Percentiles rank a stretch among this genome's conserved stretches.
These are phyloP conservation scores for Penicillium riverlandense DNA, from an alignment of 495 filamentous ascomycete genomes.

Conservation along the genomic window DNA sequence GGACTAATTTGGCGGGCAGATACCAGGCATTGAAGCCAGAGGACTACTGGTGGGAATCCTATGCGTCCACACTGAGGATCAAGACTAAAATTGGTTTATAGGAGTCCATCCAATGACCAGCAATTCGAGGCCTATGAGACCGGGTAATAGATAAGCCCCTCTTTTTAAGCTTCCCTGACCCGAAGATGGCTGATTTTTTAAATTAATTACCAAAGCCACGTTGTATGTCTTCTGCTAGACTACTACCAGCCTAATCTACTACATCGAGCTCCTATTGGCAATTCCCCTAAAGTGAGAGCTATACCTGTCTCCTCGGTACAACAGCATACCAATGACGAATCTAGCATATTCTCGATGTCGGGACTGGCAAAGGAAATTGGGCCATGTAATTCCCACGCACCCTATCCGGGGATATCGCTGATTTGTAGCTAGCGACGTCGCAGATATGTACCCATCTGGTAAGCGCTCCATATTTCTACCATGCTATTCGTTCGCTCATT, in stretches of 20 bases:
- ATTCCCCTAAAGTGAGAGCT: neutral
- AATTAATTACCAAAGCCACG: neutral
- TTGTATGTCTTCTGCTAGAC: constrained; percentile 1
- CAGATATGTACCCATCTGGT: constrained; percentile 3
- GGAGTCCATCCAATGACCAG: neutral
- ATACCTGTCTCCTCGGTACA: neutral
- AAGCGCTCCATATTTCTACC: neutral
- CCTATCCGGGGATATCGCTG: neutral
- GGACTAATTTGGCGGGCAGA: neutral
- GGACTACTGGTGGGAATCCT: constrained; percentile 4
- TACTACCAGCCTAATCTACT: constrained; percentile 1
- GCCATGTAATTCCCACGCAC: constrained; percentile 1
- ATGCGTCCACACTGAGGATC: neutral
- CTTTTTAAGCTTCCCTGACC: neutral
- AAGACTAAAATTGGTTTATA: neutral
- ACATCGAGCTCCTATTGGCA: constrained; percentile 1
- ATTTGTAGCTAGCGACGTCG: neutral
- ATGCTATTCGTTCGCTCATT: constrained; percentile 1
- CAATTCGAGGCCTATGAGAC: constrained; percentile 1
- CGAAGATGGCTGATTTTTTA: neutral
- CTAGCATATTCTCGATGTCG: constrained; percentile 5
- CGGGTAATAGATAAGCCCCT: neutral
- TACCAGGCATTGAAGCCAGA: constrained; percentile 5
- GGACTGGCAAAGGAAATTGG: constrained; percentile 4
- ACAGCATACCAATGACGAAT: neutral